phyloP scores from a whole-genome alignment of 75 land plant genomes.

The Cryptomeria japonica region DNA sequence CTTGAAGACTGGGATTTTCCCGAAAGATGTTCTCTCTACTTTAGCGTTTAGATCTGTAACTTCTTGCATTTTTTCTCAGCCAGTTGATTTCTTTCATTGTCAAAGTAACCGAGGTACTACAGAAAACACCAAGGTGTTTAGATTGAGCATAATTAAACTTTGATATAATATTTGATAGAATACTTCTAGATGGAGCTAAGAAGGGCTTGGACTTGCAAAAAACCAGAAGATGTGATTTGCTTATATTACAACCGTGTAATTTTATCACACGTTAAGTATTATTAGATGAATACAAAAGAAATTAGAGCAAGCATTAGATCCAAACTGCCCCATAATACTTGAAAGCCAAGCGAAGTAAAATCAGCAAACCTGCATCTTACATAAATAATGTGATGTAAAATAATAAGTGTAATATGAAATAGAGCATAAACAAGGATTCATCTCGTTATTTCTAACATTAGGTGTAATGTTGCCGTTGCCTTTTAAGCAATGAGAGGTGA shows the following conservation, averaged over 20 bases:
- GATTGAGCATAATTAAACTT: background rate
- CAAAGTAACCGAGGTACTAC: background rate
- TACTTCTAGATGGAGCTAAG: background rate
- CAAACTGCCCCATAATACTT: background rate
- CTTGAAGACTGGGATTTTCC: no score
- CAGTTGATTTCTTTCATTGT: no score
- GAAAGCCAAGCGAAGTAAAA: background rate
- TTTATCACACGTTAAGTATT: background rate
- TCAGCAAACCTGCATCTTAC: background rate
- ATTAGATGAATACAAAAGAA: no score
- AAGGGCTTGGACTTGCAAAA: no score
- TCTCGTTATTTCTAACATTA: background rate
- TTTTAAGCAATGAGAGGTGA: background rate
- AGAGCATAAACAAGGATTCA: background rate
- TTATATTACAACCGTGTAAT: no score
- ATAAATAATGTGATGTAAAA: background rate
- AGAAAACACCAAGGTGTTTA: no score
- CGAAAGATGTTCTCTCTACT: no score
- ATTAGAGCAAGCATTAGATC: background rate
- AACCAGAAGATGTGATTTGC: background rate
- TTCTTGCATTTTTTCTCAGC: no score
- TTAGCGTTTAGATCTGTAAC: no score
- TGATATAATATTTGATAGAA: no score
- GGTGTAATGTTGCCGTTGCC: background rate
- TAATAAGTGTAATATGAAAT: background rate